Evolutionary conservation across 164 flowering plant species (phyloP).

Genomic region (Euptelea pleiosperma): DNA sequence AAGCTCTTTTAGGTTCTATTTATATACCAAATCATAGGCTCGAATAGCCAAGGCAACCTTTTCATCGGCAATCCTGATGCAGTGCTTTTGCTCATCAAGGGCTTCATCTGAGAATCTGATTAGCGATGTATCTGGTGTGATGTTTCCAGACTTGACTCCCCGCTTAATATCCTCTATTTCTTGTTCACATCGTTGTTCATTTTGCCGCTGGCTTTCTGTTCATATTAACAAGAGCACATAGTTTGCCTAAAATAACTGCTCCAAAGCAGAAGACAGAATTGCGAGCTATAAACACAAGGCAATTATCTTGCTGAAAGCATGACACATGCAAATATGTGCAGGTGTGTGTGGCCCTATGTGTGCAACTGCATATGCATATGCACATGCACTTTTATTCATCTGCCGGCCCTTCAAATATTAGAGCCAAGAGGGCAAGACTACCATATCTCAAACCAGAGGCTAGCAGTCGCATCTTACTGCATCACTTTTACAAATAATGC

Average conservation of each 20-base stretch:
- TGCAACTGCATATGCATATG: too few species aligned
- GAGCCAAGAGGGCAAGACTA: too few species aligned
- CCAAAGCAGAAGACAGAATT: background rate
- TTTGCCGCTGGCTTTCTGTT: slow-evolving; percentile 74
- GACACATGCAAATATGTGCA: background rate
- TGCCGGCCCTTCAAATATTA: background rate
- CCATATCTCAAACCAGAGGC: too few species aligned
- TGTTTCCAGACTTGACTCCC: slow-evolving; percentile 56
- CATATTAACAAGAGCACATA: slow-evolving; percentile 18
- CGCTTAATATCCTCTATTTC: slow-evolving; percentile 75
- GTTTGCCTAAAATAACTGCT: background rate
- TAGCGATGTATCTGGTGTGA: slow-evolving; percentile 53
- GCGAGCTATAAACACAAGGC: background rate
- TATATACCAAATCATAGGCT: slow-evolving; percentile 85
- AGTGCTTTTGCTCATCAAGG: slow-evolving; percentile 91
- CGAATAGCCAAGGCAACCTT: slow-evolving; percentile 82
- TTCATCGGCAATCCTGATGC: slow-evolving; percentile 90
- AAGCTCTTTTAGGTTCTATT: too few species aligned
- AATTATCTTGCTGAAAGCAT: background rate
- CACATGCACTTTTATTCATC: too few species aligned
- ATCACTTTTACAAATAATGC: too few species aligned
- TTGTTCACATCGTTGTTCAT: slow-evolving; percentile 81
- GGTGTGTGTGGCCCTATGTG: background rate
- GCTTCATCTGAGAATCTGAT: slow-evolving; percentile 84
- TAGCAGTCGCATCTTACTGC: too few species aligned